phyloP scores from a whole-genome alignment of 176 grass and related monocot species.

The Oropetium thomaeum region DNA sequence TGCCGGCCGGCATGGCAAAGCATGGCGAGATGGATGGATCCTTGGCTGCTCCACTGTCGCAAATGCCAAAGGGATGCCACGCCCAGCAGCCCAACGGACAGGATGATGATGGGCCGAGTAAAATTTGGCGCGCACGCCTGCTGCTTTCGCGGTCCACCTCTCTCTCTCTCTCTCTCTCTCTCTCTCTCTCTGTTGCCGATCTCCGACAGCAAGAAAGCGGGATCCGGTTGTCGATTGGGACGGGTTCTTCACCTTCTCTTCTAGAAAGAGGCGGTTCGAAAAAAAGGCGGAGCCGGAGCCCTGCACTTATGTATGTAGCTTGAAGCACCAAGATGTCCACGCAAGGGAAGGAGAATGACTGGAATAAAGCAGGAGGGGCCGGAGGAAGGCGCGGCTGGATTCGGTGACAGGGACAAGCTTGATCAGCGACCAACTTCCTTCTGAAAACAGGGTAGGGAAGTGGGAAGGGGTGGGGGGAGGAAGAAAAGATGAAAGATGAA shows the following conservation, averaged over 20 bases:
- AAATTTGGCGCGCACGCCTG: neutral
- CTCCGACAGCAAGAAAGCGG: constrained; percentile 9
- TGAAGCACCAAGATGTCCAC: neutral
- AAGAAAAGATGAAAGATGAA: neutral
- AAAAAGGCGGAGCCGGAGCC: neutral
- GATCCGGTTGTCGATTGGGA: neutral
- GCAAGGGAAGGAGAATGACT: neutral
- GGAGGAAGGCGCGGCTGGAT: neutral
- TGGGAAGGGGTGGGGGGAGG: too few species aligned
- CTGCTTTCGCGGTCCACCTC: neutral
- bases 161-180: neutral
- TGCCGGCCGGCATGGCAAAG: neutral
- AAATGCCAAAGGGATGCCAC: neutral
- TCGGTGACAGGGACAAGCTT: neutral
- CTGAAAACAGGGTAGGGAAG: too few species aligned
- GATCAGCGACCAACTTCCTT: neutral
- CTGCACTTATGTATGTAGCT: too few species aligned
- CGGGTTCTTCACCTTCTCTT: neutral
- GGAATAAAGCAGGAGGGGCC: neutral
- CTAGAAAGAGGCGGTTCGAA: constrained; percentile 4
- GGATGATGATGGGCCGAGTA: neutral
- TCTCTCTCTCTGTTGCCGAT: neutral
- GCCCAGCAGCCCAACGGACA: neutral
- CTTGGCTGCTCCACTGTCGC: neutral
- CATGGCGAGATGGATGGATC: neutral